Evolutionary conservation across 75 land plant species (phyloP), one percentile per base, ranked within the genome.

Genomic region (Selaginella moellendorffii): DNA sequence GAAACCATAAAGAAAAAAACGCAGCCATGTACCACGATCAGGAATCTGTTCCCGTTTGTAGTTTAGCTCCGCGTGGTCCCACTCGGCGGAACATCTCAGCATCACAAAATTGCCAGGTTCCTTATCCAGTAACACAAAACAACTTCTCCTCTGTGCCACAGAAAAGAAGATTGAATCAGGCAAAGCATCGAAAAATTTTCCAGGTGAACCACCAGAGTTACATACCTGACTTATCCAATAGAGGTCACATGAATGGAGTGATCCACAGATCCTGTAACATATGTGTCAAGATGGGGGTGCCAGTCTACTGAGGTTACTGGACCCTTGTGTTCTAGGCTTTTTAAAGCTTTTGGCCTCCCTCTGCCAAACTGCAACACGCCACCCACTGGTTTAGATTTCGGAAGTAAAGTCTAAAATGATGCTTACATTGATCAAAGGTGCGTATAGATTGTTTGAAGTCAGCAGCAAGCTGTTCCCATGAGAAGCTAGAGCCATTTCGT

Each of bases 271-370:
- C 97, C 97, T 28, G 97, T 91, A 63, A 91, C 36, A 54, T 72
- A 88, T 19, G 75, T 76, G 29, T 79, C 78, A 62, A 76, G 64
- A 1, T 80, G 78, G n/a, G 97, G 97, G 62, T 91, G 97, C 93
- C 93, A 91, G 75, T 91, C 97, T 8, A 91, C 97, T 1, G 96
- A 82, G n/a, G 86, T 91, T 71, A 91, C 76, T 31, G 79, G 74
- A 31, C 75, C 86, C 68, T 63, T 74, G 65, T 91, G 97, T 21
- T 81, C 72, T 31, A 83, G 80, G 20, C 89, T 91, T 51, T 69
- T 78, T 54, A 76, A 56, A 14, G 82, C 80, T 60, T 52, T 76
- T 67, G 12, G 82, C 69, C 62, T 71, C 81, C 69, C 69, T 54
- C 69, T 58, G 69, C 69, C 46, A 36, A 36, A 36, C 46, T 36